Evolutionary conservation across 2,329 filamentous ascomycete species (phyloP).

Genomic region (Anisogramma anomala): DNA sequence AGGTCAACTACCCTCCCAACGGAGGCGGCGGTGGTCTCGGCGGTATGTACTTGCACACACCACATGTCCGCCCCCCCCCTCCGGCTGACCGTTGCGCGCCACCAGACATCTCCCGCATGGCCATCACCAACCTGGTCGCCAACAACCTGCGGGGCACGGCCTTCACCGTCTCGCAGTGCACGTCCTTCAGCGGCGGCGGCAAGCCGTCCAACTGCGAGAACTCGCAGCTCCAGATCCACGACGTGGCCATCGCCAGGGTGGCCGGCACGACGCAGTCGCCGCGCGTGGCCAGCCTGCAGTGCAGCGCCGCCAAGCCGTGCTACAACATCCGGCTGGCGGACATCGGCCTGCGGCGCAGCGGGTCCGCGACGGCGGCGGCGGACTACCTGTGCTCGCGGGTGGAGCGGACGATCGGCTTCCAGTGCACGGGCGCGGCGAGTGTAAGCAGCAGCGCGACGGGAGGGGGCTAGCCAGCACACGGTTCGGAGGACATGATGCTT

Average conservation of each 20-base stretch:
- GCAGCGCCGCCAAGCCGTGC: constrained; percentile 11
- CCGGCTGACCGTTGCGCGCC: background rate
- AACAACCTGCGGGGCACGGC: constrained; percentile 16
- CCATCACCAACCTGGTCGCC: constrained; percentile 8
- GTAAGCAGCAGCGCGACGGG: constrained; percentile 1
- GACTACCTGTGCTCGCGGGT: constrained; percentile 9
- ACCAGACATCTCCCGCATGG: constrained; percentile 7
- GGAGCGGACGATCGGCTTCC: constrained; percentile 2
- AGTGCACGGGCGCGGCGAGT: constrained; percentile 8
- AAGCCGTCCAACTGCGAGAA: constrained; percentile 17
- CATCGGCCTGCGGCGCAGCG: background rate
- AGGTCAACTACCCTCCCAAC: constrained; percentile 33
- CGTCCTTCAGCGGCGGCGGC: constrained; percentile 18
- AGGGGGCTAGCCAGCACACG: background rate
- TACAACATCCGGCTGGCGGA: constrained; percentile 7
- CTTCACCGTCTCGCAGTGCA: constrained; percentile 17
- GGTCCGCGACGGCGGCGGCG: constrained; percentile 1
- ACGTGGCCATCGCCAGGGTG: constrained; percentile 13
- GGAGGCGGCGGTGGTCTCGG: constrained; percentile 37
- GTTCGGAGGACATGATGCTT: background rate
- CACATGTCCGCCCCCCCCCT: no score
- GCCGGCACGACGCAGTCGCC: constrained; percentile 3
- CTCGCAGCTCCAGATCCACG: constrained; percentile 15
- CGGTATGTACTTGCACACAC: constrained; percentile 21
- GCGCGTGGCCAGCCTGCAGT: constrained; percentile 11